Percentiles rank a stretch among this genome's conserved stretches.
Evolutionary conservation across 73 alveolate genomes (phyloP).

Genomic region (Paraurostyla sp.): DNA sequence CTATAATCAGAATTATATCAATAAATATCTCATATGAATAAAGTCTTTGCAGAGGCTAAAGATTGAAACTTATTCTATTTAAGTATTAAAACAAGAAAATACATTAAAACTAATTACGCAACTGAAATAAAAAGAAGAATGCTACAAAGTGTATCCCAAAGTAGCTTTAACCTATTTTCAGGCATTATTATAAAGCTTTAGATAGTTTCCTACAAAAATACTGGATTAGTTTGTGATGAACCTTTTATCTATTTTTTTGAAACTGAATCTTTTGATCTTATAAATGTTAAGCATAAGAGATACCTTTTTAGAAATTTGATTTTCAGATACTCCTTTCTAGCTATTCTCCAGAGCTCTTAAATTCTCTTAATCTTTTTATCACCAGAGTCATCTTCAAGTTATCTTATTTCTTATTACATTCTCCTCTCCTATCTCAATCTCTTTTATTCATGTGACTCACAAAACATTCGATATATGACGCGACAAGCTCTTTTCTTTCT

Average conservation of each 20-base stretch:
- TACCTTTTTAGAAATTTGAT: not conserved
- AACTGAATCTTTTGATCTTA: constrained; percentile 26
- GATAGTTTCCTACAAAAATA: not conserved
- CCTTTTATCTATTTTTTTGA: constrained; percentile 19
- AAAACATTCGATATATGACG: not conserved
- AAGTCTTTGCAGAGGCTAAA: not conserved
- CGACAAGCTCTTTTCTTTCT: not conserved
- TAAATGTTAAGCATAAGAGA: no score
- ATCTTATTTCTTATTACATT: not conserved
- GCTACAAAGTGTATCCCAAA: constrained; percentile 38
- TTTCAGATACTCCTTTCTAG: not conserved
- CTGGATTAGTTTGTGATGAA: not conserved
- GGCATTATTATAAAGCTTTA: constrained; percentile 17
- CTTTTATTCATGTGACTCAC: not conserved
- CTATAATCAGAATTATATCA: constrained; percentile 24
- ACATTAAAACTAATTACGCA: no score
- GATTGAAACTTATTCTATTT: not conserved
- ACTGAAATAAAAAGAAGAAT: constrained; percentile 9
- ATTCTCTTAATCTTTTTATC: not conserved
- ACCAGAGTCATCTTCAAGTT: constrained; percentile 9
- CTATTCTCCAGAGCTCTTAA: constrained; percentile 5
- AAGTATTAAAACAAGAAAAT: not conserved
- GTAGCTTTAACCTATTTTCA: constrained; percentile 2
- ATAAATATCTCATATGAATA: not conserved
- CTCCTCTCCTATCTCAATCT: not conserved